phyloP scores from a whole-genome alignment of 805 yeast species.

The Starmerella scarabaei region DNA sequence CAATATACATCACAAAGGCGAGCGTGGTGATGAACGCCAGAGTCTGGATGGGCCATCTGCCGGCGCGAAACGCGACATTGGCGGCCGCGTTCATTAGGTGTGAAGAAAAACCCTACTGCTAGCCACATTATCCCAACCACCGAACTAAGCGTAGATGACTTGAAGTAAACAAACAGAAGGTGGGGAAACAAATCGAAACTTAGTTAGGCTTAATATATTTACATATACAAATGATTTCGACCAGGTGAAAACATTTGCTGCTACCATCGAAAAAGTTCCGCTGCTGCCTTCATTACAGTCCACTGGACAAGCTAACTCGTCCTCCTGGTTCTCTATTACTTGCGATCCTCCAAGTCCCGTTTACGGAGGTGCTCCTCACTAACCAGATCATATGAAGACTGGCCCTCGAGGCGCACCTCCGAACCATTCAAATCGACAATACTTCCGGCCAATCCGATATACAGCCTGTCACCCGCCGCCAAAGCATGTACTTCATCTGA shows the following conservation, averaged over 20 bases:
- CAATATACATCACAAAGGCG: conserved; percentile 69
- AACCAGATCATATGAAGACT: background rate
- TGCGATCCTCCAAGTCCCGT: too few species aligned
- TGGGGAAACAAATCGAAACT: background rate
- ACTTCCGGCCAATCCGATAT: background rate
- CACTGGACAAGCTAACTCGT: too few species aligned
- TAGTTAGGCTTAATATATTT: background rate
- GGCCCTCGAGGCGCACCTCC: background rate
- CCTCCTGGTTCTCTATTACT: too few species aligned
- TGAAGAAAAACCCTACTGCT: background rate
- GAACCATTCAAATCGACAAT: background rate
- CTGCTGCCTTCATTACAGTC: too few species aligned
- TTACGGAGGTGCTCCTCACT: conserved; percentile 1
- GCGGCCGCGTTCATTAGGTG: conserved; percentile 27
- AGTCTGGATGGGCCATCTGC: conserved; percentile 77
- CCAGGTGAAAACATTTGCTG: background rate
- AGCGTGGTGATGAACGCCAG: conserved; percentile 56
- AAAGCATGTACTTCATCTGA: conserved; percentile 8
- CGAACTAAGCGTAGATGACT: too few species aligned
- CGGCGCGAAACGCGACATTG: conserved; percentile 40
- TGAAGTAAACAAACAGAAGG: background rate
- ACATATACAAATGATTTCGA: background rate
- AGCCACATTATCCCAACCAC: too few species aligned
- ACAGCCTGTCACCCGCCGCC: conserved; percentile 3
- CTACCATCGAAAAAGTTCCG: too few species aligned